phyloP scores from a whole-genome alignment of 1,284 basidiomycete species.

The Ceratobasidium sp. region DNA sequence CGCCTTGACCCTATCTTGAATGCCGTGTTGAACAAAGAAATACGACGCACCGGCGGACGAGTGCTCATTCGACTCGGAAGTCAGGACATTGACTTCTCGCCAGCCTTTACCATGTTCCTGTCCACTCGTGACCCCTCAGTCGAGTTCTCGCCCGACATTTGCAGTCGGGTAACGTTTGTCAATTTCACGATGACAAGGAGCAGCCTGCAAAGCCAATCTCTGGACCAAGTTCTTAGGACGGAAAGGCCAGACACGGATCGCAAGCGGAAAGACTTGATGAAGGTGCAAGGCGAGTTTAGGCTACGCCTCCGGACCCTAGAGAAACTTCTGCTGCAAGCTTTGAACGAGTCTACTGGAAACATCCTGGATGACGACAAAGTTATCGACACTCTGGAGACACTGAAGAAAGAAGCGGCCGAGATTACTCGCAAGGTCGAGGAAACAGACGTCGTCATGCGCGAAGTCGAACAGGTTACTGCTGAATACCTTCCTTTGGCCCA shows the following conservation, averaged over 20 bases:
- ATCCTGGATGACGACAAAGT: slow-evolving; percentile 99
- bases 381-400: slow-evolving; percentile 94
- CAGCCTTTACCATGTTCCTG: slow-evolving; percentile 99
- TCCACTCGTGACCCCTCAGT: slow-evolving; percentile 97
- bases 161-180: slow-evolving; percentile 98
- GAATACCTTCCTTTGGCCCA: slow-evolving; percentile 96
- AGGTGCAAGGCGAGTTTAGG: slow-evolving; percentile 98
- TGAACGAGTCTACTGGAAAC: slow-evolving; percentile 97
- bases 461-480: slow-evolving; percentile 94
- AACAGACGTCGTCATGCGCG: slow-evolving; percentile 94
- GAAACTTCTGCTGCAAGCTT: slow-evolving; percentile 91
- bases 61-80: slow-evolving; percentile 98
- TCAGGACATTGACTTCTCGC: slow-evolving; percentile 99
- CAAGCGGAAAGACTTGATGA: slow-evolving; percentile 98
- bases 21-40: slow-evolving; percentile 97
- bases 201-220: slow-evolving; percentile 97
- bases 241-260: slow-evolving; percentile 97
- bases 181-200: slow-evolving; percentile 99
- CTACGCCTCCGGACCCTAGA: slow-evolving; percentile 93
- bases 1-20: slow-evolving; percentile 98
- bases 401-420: slow-evolving; percentile 97
- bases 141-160: slow-evolving; percentile 98
- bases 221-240: slow-evolving; percentile 96
- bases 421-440: slow-evolving; percentile 98
- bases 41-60: slow-evolving; percentile 94